Conservation (phyloP, 176 grass and related monocot species). For the Tillandsia leiboldiana region DNA sequence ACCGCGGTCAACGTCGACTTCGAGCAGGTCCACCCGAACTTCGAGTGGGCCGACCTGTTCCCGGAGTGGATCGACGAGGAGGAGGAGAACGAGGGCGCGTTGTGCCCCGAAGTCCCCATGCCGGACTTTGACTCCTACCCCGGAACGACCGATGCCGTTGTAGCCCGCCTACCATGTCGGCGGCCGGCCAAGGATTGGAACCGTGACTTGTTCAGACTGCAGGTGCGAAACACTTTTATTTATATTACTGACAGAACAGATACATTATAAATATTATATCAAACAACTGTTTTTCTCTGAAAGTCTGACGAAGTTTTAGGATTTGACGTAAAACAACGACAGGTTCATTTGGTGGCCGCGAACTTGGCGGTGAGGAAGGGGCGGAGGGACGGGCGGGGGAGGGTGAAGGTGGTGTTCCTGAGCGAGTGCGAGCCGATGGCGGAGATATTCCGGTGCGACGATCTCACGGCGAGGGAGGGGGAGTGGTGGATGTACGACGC, state of each 20-base stretch:
- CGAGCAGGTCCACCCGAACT: constrained; percentile 38
- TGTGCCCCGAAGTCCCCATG: constrained; percentile 81
- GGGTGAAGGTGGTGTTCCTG: constrained; percentile 55
- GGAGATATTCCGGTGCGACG: constrained; percentile 90
- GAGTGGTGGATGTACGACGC: constrained; percentile 72
- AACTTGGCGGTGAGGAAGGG: constrained; percentile 37
- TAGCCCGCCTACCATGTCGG: constrained; percentile 60
- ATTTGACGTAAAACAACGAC: constrained; percentile 18
- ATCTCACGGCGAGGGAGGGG: constrained; percentile 40
- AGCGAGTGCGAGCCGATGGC: constrained; percentile 81
- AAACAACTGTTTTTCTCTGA: too few relatives aligned
- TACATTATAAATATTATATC: too few relatives aligned
- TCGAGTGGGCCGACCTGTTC: constrained; percentile 69
- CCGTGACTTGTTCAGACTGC: constrained; percentile 72
- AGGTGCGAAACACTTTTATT: constrained; percentile 33
- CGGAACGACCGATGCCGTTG: constrained; percentile 48
- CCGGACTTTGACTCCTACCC: constrained; percentile 36
- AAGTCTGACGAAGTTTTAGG: too few relatives aligned
- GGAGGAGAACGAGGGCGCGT: constrained; percentile 46
- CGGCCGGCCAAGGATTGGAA: constrained; percentile 31
- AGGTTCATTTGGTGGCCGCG: constrained; percentile 66
- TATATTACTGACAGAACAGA: too few relatives aligned
- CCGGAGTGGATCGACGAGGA: constrained; percentile 96
- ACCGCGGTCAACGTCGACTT: constrained; percentile 27
- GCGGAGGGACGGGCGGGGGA: constrained; percentile 8